Conservation (phyloP, 106 monocot species). For the Iris macrosiphon region DNA sequence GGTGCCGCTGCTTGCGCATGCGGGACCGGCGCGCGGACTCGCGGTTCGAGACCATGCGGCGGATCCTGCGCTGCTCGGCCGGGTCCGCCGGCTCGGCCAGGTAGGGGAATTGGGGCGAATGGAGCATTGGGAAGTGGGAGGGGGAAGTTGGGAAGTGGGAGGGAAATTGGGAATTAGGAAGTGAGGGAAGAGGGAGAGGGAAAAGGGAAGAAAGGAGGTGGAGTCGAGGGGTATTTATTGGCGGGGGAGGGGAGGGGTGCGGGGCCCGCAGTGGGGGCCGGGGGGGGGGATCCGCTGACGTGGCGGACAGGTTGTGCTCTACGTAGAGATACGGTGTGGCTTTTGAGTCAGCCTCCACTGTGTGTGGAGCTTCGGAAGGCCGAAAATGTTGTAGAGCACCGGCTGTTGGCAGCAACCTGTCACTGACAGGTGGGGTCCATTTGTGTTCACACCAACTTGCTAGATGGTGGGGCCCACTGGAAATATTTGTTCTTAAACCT, state of each 20-base stretch:
- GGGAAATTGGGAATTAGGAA: neutral
- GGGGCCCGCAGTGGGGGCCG: slow-evolving; percentile 3
- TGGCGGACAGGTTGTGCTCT: no score
- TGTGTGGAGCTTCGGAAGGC: no score
- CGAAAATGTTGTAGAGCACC: no score
- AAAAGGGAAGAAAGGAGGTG: slow-evolving; percentile 19
- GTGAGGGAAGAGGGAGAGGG: slow-evolving; percentile 7
- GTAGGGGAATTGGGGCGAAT: neutral
- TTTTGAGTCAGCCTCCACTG: no score
- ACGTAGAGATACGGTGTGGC: no score
- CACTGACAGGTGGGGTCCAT: no score
- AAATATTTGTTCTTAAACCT: no score
- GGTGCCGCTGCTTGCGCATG: slow-evolving; percentile 31
- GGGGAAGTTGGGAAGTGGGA: neutral
- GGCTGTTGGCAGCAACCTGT: no score
- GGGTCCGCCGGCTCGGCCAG: neutral
- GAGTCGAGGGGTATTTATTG: slow-evolving; percentile 13
- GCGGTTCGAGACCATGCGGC: slow-evolving; percentile 30
- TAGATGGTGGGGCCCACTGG: no score
- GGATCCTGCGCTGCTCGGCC: slow-evolving; percentile 13
- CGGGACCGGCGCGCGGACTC: slow-evolving; percentile 31
- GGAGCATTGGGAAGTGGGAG: neutral
- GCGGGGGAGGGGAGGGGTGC: neutral
- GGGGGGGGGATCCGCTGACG: neutral
- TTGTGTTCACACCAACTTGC: no score